Percentiles rank a stretch among this genome's conserved stretches.
phyloP scores from a whole-genome alignment of 2,329 filamentous ascomycete species.

The Colletotrichum sidae region DNA sequence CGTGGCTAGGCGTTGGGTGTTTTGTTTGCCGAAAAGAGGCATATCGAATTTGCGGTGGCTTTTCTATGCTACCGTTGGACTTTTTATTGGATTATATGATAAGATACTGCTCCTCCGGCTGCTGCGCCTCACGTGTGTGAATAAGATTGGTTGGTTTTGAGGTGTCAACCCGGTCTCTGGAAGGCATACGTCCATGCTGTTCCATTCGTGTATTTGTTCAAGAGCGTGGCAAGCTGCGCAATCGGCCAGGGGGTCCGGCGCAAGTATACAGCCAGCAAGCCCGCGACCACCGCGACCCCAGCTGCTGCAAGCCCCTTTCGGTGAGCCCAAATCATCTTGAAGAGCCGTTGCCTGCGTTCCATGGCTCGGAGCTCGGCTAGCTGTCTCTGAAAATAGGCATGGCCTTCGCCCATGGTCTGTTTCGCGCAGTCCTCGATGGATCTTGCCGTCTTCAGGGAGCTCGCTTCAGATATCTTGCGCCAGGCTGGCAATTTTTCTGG shows the following conservation, averaged over 20 bases:
- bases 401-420: conserved; percentile 75
- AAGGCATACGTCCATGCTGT: conserved; percentile 33
- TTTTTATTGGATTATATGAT: conserved; percentile 14
- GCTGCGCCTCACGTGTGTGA: no score
- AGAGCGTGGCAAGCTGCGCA: conserved; percentile 34
- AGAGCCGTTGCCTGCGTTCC: conserved; percentile 66
- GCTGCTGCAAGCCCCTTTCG: conserved; percentile 71
- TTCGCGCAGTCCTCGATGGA: conserved; percentile 59
- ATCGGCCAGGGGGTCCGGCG: conserved; percentile 56
- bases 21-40: conserved; percentile 3
- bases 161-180: conserved; percentile 11
- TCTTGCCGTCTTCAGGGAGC: conserved; percentile 86
- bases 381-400: conserved; percentile 76
- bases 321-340: conserved; percentile 70
- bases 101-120: background rate
- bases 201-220: conserved; percentile 37
- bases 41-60: conserved; percentile 26
- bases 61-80: conserved; percentile 4
- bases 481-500: conserved; percentile 80
- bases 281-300: conserved; percentile 75
- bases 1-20: conserved; percentile 26
- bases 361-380: conserved; percentile 76
- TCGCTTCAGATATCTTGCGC: conserved; percentile 77
- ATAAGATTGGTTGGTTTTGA: no score
- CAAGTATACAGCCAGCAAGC: conserved; percentile 75